These are phyloP conservation scores for Forsythia viridissima DNA, from an alignment of 257 asterid genomes.

Conservation along the genomic window DNA sequence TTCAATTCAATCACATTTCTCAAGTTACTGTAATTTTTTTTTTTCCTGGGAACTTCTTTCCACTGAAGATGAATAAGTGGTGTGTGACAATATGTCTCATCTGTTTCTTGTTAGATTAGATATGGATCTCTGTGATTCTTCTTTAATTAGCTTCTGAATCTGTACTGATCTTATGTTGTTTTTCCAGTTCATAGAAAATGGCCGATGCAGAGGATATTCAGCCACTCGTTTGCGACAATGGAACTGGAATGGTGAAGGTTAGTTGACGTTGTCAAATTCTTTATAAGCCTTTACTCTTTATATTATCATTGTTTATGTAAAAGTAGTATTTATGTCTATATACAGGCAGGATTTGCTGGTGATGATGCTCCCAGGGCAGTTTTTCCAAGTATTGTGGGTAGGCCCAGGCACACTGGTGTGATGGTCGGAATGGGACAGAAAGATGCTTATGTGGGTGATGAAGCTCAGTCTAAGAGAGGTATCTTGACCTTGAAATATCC, in stretches of 20 bases:
- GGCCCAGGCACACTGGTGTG: constrained; percentile 54
- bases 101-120: neutral
- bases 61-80: neutral
- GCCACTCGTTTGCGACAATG: constrained; percentile 16
- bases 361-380: constrained; percentile 59
- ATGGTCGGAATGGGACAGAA: constrained; percentile 60
- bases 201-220: constrained; percentile 15
- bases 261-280: no score
- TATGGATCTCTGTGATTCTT: neutral
- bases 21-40: no score
- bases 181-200: constrained; percentile 1
- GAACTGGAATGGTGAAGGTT: constrained; percentile 21
- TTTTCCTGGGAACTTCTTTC: neutral
- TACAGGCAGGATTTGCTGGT: constrained; percentile 54
- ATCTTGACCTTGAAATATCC: constrained; percentile 54
- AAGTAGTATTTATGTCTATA: neutral
- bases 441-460: constrained; percentile 55
- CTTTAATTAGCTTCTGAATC: neutral
- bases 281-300: neutral
- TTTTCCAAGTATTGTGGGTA: constrained; percentile 51
- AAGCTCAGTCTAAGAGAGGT: constrained; percentile 58
- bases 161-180: neutral
- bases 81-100: neutral
- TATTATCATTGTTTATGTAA: no score
- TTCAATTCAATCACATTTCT: neutral